phyloP scores from a whole-genome alignment of 192 early-diverging fungal genomes.

The Coemansia nantahalensis region DNA sequence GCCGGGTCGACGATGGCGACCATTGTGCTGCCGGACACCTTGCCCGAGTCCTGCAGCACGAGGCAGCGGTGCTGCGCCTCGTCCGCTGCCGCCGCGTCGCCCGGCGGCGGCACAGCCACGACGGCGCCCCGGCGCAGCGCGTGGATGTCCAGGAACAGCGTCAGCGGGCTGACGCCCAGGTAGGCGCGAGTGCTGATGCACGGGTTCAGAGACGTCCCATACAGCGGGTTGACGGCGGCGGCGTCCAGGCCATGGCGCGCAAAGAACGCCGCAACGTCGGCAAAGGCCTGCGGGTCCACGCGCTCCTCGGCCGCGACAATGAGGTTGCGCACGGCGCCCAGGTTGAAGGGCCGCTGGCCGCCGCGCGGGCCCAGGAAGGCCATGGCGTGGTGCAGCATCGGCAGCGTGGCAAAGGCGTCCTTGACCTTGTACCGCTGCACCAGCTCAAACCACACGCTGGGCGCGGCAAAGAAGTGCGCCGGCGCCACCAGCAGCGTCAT shows the following conservation, averaged over 20 bases:
- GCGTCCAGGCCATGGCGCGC: conserved; percentile 63
- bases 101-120: conserved; percentile 46
- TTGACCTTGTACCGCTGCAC: conserved; percentile 70
- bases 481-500: conserved; percentile 63
- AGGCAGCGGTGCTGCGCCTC: conserved; percentile 56
- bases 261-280: conserved; percentile 58
- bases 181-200: conserved; percentile 79
- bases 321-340: conserved; percentile 60
- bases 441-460: conserved; percentile 72
- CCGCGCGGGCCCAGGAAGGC: conserved; percentile 47
- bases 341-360: conserved; percentile 52
- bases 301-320: conserved; percentile 61
- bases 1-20: conserved; percentile 82
- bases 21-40: conserved; percentile 74
- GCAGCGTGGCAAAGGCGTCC: conserved; percentile 62
- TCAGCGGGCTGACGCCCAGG: conserved; percentile 68
- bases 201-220: conserved; percentile 75
- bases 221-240: conserved; percentile 67
- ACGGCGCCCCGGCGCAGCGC: conserved; percentile 66
- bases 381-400: conserved; percentile 70
- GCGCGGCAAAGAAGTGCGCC: conserved; percentile 58
- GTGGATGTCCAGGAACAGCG: conserved; percentile 62
- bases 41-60: conserved; percentile 69
- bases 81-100: conserved; percentile 14
- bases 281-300: conserved; percentile 49